Conservation (phyloP, 129 eudicot species). For the Artemisia annua region DNA sequence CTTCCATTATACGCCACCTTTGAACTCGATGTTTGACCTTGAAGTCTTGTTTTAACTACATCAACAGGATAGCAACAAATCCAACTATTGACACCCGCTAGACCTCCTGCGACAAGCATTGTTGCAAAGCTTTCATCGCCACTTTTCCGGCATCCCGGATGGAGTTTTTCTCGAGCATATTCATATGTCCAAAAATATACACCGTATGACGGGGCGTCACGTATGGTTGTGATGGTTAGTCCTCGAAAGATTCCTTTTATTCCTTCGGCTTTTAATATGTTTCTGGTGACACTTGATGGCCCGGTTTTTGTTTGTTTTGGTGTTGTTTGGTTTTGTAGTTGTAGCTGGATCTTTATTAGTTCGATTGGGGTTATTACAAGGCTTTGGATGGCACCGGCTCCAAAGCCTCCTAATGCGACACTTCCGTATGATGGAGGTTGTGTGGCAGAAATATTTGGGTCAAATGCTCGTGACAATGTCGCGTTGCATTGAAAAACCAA, state of each 20-base stretch:
- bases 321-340: slow-evolving; percentile 34
- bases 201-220: slow-evolving; percentile 69
- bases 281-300: slow-evolving; percentile 44
- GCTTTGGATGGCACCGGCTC: slow-evolving; percentile 79
- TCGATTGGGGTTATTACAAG: slow-evolving; percentile 69
- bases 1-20: slow-evolving; percentile 48
- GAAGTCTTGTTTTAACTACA: slow-evolving; percentile 72
- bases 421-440: slow-evolving; percentile 78
- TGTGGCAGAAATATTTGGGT: slow-evolving; percentile 28
- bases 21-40: slow-evolving; percentile 45
- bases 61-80: slow-evolving; percentile 72
- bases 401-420: slow-evolving; percentile 61
- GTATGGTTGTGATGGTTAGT: slow-evolving; percentile 50
- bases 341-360: slow-evolving; percentile 78
- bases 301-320: slow-evolving; percentile 36
- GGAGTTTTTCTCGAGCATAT: slow-evolving; percentile 55
- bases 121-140: slow-evolving; percentile 63
- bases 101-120: slow-evolving; percentile 75
- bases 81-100: slow-evolving; percentile 87
- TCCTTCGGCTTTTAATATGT: slow-evolving; percentile 53
- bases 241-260: slow-evolving; percentile 61
- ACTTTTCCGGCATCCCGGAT: slow-evolving; percentile 67
- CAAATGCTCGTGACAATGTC: slow-evolving; percentile 65
- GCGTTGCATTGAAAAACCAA: slow-evolving; percentile 79
- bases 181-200: slow-evolving; percentile 80